Base-by-base conservation (phyloP, 208 protist species). In the Acanthamoeba healyi region DNA sequence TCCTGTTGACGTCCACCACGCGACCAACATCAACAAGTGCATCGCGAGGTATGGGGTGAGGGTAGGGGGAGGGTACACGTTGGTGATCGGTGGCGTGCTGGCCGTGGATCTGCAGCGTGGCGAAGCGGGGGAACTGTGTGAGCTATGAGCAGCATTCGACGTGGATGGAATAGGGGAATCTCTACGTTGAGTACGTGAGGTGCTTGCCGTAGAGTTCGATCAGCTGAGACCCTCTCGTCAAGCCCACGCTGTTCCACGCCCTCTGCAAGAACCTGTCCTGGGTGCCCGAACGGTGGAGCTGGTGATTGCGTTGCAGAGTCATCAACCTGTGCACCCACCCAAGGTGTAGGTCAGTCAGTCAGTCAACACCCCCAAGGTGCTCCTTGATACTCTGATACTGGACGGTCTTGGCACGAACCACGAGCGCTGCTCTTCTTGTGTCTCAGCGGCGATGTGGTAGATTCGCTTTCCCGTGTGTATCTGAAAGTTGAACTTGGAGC, bases 191-290 rank as follows among this genome's bases (percentile, higher is more conserved):
- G 34, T 46, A 49, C 10, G 6, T 81, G 17, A 81, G 29, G 29
- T 81, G 70, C 70, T 81, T 81, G 15, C 70, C 70, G 40, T 81
- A 81, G 70, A 81, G 70, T 24, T 81, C 70, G 22, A 81, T 34
- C 6, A 81, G 1, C 4, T 81, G 22, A 12, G 70, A 40, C 34
- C 40, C 40, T 3, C 40, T 15, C 34, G 9, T 5, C 17, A 77
- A 36, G 4, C 36, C 29, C 34, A 19, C 19, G 15, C 70, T 29
- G 40, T 32, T 1, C 70, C 70, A 81, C 7, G 40, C 70, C 70
- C 19, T 81, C 29, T 81, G 70, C 7, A 81, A 12, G 14, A 40
- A 81, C 40, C 17, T 42, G 34, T 81, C 38, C 4, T 24, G 70
- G 3, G 2, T 0, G 34, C 34, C 34, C 4, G 14, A 1, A 24